These are phyloP conservation scores for Eudorina sp. DNA, from an alignment of 139 green algal genomes.

Conservation along the genomic window DNA sequence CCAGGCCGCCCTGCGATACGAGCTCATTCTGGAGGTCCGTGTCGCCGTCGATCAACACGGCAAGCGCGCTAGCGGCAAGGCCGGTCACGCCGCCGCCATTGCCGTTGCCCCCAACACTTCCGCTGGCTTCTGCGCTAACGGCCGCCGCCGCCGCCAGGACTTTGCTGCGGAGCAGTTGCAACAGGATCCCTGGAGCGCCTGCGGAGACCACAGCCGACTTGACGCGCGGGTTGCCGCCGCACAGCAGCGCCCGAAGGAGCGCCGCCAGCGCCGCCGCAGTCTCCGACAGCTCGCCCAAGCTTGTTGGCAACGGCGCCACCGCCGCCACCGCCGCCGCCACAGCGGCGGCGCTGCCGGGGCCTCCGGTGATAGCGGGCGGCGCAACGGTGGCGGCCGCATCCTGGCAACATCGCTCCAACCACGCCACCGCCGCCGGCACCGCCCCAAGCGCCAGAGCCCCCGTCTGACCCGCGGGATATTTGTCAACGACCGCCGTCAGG, in stretches of 20 bases:
- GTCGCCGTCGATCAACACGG: slow-evolving; percentile 37
- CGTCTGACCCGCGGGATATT: background rate
- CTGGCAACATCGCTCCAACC: background rate
- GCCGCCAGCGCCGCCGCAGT: slow-evolving; percentile 3
- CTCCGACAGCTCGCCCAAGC: background rate
- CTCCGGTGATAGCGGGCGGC: too few relatives aligned
- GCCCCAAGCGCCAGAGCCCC: background rate
- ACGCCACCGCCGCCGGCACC: background rate
- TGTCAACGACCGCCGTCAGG: slow-evolving; percentile 3
- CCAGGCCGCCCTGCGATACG: slow-evolving; percentile 53
- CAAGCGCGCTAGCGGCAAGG: slow-evolving; percentile 31
- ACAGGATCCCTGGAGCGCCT: slow-evolving; percentile 42
- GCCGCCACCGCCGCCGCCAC: background rate
- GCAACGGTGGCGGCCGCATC: background rate
- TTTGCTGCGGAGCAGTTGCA: slow-evolving; percentile 36
- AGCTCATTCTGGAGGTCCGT: slow-evolving; percentile 66
- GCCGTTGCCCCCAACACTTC: background rate
- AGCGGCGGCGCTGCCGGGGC: too few relatives aligned
- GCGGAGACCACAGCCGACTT: slow-evolving; percentile 12
- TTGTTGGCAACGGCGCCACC: background rate
- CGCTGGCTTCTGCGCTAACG: background rate
- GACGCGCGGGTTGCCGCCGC: background rate
- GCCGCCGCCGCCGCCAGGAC: background rate
- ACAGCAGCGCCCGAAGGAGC: slow-evolving; percentile 43
- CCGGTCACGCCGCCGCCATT: background rate